phyloP scores from a whole-genome alignment of 495 filamentous ascomycete species.

The Aspergillus bertholletiae region DNA sequence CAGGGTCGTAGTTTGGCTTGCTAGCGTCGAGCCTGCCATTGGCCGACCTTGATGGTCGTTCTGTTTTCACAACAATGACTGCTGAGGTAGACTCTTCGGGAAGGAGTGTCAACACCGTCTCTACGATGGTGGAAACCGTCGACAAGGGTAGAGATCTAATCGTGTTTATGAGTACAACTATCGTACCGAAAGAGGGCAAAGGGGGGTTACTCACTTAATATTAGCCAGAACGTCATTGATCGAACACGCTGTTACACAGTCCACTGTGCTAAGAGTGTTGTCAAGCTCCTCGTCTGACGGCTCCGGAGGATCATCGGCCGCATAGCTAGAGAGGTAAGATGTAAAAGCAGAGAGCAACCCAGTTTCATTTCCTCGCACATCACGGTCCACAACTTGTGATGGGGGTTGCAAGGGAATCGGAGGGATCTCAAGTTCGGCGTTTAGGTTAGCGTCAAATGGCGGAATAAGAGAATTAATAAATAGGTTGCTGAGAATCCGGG shows the following conservation, averaged over 20 bases:
- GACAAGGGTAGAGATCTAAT: constrained; percentile 65
- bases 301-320: constrained; percentile 94
- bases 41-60: constrained; percentile 54
- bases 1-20: constrained; percentile 74
- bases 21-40: constrained; percentile 48
- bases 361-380: constrained; percentile 67
- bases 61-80: constrained; percentile 84
- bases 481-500: constrained; percentile 89
- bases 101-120: constrained; percentile 73
- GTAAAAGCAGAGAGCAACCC: constrained; percentile 92
- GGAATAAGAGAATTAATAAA: constrained; percentile 95
- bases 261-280: constrained; percentile 88
- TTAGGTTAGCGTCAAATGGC: constrained; percentile 71
- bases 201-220: constrained; percentile 66
- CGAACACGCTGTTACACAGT: constrained; percentile 87
- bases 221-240: constrained; percentile 81
- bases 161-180: background rate
- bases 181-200: background rate
- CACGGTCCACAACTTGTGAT: constrained; percentile 90
- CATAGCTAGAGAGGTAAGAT: constrained; percentile 97
- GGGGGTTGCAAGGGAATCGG: constrained; percentile 86
- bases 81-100: constrained; percentile 79
- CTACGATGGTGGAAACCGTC: constrained; percentile 63
- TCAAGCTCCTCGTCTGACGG: constrained; percentile 96
- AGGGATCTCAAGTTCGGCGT: constrained; percentile 67